Conservation (phyloP, 352 stramenopile genomes). For the Nothophytophthora sp. region DNA sequence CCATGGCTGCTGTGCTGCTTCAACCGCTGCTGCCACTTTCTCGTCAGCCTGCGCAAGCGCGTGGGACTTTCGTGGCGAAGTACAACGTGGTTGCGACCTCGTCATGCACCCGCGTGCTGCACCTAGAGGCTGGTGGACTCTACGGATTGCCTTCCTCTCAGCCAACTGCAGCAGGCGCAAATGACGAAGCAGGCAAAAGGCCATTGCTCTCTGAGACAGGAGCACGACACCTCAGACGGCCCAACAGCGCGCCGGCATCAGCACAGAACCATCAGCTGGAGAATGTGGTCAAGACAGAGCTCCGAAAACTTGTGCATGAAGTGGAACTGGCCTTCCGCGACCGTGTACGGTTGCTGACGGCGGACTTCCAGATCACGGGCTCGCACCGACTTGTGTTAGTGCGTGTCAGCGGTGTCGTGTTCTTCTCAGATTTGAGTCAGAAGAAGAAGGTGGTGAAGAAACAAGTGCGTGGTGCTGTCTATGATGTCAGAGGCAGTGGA, state of each 20-base stretch:
- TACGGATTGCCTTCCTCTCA: slow-evolving; percentile 35
- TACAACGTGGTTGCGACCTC: slow-evolving; percentile 43
- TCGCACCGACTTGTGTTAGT: slow-evolving; percentile 56
- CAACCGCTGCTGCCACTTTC: slow-evolving; percentile 37
- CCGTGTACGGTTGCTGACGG: slow-evolving; percentile 42
- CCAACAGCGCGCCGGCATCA: slow-evolving; percentile 18
- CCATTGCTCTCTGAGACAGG: no score
- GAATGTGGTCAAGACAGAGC: slow-evolving; percentile 53
- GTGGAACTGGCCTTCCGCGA: slow-evolving; percentile 45
- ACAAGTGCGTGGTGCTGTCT: not conserved
- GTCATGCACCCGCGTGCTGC: slow-evolving; percentile 48
- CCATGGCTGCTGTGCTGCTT: slow-evolving; percentile 45
- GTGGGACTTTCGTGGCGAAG: slow-evolving; percentile 57
- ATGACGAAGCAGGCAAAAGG: slow-evolving; percentile 1
- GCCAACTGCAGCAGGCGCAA: not conserved
- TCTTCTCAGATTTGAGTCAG: slow-evolving; percentile 49
- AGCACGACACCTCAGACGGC: slow-evolving; percentile 4
- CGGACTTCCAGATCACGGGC: slow-evolving; percentile 61
- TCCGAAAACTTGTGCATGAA: slow-evolving; percentile 43
- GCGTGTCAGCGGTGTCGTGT: slow-evolving; percentile 55
- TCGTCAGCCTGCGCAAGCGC: slow-evolving; percentile 30
- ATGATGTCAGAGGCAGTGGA: not conserved
- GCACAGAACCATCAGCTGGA: slow-evolving; percentile 27
- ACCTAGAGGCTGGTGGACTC: slow-evolving; percentile 18
- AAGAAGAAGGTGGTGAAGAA: slow-evolving; percentile 10